phyloP scores from a whole-genome alignment of 805 yeast species.

The Saccharomycopsis lassenensis region DNA sequence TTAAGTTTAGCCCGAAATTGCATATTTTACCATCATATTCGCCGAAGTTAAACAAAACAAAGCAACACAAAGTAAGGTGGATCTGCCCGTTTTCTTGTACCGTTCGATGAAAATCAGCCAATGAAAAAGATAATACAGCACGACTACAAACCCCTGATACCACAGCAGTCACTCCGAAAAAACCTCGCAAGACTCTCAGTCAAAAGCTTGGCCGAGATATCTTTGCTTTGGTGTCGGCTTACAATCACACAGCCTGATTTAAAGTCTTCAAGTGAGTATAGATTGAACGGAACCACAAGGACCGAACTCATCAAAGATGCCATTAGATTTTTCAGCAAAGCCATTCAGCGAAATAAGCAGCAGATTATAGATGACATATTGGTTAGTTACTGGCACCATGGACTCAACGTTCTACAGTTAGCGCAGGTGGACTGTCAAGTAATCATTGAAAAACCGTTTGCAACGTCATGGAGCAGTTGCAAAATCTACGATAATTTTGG shows the following conservation, averaged over 20 bases:
- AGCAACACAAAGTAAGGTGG: too few relatives aligned
- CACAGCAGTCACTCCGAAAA: slow-evolving; percentile 5
- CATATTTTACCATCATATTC: too few relatives aligned
- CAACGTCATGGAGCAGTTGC: slow-evolving; percentile 28
- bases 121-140: too few relatives aligned
- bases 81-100: too few relatives aligned
- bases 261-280: slow-evolving; percentile 6
- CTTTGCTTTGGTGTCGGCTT: slow-evolving; percentile 15
- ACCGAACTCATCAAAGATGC: slow-evolving; percentile 6
- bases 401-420: slow-evolving; percentile 51
- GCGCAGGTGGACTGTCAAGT: slow-evolving; percentile 63
- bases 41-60: too few relatives aligned
- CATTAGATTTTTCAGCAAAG: slow-evolving; percentile 2
- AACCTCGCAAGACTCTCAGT: slow-evolving; percentile 5
- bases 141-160: slow-evolving; percentile 5
- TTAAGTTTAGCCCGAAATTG: too few relatives aligned
- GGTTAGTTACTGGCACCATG: slow-evolving; percentile 41
- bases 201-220: slow-evolving; percentile 10
- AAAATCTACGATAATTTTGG: slow-evolving; percentile 22
- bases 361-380: slow-evolving; percentile 35
- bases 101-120: too few relatives aligned
- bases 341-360: slow-evolving; percentile 20
- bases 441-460: slow-evolving; percentile 45
- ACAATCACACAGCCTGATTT: slow-evolving; percentile 11
- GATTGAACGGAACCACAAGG: slow-evolving; percentile 3